A percentile compares a stretch with the other conserved stretches of the same genome.
Conservation (phyloP, 1,284 basidiomycete genomes). For the Ganoderma lucidum region DNA sequence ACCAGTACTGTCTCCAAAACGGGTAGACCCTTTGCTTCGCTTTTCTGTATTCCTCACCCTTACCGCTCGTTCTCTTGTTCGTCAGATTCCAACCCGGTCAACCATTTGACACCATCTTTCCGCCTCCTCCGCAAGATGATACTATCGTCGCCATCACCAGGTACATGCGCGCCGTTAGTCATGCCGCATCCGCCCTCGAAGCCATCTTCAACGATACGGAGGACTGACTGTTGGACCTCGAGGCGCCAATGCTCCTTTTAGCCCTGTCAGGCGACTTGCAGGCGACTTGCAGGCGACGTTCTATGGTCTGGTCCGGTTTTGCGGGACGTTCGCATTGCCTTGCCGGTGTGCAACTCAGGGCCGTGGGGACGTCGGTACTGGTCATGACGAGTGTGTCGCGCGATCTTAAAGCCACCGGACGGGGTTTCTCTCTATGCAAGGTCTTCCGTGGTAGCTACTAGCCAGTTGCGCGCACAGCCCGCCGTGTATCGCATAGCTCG, state of each 20-base stretch:
- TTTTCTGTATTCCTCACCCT: not conserved
- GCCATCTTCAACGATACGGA: not conserved
- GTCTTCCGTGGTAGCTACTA: not conserved
- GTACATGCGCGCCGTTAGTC: constrained; percentile 5
- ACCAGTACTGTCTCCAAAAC: constrained; percentile 21
- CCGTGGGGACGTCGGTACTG: not conserved
- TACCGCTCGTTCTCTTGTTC: no score
- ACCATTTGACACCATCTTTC: constrained; percentile 20
- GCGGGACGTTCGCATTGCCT: not conserved
- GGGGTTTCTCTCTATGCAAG: not conserved
- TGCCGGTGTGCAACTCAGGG: not conserved
- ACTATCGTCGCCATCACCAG: constrained; percentile 4
- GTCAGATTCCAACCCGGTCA: constrained; percentile 6
- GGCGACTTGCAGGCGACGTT: not conserved
- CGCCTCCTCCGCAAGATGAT: constrained; percentile 4
- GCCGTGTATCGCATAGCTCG: not conserved
- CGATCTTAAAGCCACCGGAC: not conserved
- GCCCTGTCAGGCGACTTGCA: not conserved
- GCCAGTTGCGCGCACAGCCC: not conserved
- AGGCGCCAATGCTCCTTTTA: not conserved
- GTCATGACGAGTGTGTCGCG: not conserved
- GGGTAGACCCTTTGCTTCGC: constrained; percentile 15
- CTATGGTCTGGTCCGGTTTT: not conserved
- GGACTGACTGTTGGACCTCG: not conserved
- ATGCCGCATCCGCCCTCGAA: not conserved